Base-by-base conservation (phyloP, 768 basidiomycete genomes). In the Kwoniella mangroviensis region DNA sequence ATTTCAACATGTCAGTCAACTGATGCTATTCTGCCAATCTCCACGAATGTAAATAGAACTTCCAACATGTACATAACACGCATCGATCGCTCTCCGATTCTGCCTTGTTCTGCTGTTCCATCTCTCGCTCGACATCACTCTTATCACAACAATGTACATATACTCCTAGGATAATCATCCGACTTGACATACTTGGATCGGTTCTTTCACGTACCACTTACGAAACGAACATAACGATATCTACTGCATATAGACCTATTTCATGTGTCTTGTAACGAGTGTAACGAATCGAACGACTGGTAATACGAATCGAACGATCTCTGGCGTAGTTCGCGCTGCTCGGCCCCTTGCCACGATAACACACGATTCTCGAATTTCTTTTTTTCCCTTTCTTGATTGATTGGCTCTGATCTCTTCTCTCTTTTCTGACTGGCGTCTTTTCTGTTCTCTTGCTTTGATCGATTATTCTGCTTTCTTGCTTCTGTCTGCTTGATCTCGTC, bases 171-270 rank as follows among this genome's bases (percentile, higher is more conserved):
- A 34, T 7, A 34, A 34, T 34, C 6, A 34, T 7, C 34, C 34
- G 34, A 34, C 34, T 34, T 34, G 34, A 7, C 34, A 49, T 19
- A 12, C 45, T 49, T 49, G 45, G 19, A 49, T 49, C 6, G 45
- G 12, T 15, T 49, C 15, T 17, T 19, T 49, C 45, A 49, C 45
- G 45, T 49, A 17, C 45, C 12, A 49, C 45, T 19, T 15, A 15
- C 45, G 45, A 19, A 49, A 15, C 45, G 45, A 49, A 49, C 12
- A 49, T 49, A 57, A 57, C 56, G 56, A 57, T 57, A 57, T 26
- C 15, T 26, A 28, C 56, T 26, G 56, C 56, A 57, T 34, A 57
- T n/a, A 57, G 26, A 57, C 56, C 10, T 57, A 0, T 21, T 6
- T 12, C 3, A 28, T 57, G 26, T 57, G 21, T 57, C 22, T 34